Evolutionary conservation across 2,329 filamentous ascomycete genomes (phyloP).

Genomic region (Fusarium sp.): DNA sequence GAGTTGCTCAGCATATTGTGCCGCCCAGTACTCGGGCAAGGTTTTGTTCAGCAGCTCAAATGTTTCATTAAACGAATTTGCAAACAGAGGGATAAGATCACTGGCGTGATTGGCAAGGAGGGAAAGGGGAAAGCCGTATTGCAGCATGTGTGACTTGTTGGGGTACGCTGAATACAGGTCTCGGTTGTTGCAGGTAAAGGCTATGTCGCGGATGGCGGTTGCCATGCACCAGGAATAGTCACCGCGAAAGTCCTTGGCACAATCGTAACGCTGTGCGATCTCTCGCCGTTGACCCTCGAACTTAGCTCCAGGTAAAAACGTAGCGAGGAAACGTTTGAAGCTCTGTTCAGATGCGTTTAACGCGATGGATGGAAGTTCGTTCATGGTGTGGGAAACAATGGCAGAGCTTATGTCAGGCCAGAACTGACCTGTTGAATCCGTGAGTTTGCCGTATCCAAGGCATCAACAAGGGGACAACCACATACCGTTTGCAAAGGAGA

Average conservation of each 20-base stretch:
- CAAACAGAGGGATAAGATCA: background rate
- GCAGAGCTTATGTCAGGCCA: background rate
- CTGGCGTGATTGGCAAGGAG: background rate
- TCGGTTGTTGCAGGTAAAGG: slow-evolving; percentile 30
- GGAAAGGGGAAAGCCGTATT: background rate
- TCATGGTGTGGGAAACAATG: slow-evolving; percentile 17
- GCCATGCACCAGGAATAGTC: background rate
- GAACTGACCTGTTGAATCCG: background rate
- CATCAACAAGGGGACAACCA: background rate
- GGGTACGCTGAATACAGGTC: background rate
- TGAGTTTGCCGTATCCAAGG: background rate
- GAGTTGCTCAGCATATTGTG: background rate
- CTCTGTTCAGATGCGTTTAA: background rate
- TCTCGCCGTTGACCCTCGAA: background rate
- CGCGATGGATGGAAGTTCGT: background rate
- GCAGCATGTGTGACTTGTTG: background rate
- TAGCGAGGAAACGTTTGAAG: background rate
- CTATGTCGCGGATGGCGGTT: slow-evolving; percentile 4
- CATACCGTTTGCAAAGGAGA: slow-evolving; percentile 16
- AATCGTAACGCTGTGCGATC: slow-evolving; percentile 14
- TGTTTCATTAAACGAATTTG: background rate
- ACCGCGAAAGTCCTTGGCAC: background rate
- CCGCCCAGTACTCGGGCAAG: background rate
- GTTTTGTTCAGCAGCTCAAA: accelerated
- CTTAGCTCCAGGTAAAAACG: slow-evolving; percentile 10